These are phyloP conservation scores for Tilletiaria anomala DNA, from an alignment of 1,284 basidiomycete species.

Conservation along the genomic window DNA sequence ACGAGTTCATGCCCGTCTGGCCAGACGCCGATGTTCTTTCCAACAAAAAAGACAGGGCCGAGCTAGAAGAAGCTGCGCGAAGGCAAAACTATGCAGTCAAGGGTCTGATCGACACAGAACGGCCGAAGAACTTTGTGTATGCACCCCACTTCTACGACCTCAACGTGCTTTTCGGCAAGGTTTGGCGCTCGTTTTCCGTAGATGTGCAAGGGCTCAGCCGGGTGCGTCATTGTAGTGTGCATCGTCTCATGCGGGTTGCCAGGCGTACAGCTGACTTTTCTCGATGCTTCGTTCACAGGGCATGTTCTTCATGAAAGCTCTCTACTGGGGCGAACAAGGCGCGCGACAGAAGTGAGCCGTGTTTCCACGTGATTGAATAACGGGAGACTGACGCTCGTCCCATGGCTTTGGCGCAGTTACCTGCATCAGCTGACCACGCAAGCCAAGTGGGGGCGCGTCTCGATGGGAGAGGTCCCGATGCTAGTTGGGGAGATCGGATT, in stretches of 20 bases:
- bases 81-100: conserved; percentile 12
- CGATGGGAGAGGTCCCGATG: conserved; percentile 24
- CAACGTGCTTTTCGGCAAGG: conserved; percentile 34
- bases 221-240: neutral
- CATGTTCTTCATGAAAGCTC: conserved; percentile 20
- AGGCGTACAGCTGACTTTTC: neutral
- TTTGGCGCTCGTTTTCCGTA: conserved; percentile 22
- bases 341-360: neutral
- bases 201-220: conserved; percentile 34
- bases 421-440: conserved; percentile 15
- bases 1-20: conserved; percentile 37
- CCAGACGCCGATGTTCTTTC: neutral
- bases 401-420: conserved; percentile 6
- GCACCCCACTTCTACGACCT: conserved; percentile 39
- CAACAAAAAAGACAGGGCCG: neutral
- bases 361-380: conserved; percentile 1
- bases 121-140: conserved; percentile 21
- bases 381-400: no score
- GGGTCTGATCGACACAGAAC: conserved; percentile 13
- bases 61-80: conserved; percentile 9
- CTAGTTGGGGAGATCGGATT: conserved; percentile 34
- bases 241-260: neutral
- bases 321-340: conserved; percentile 28
- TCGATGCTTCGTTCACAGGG: conserved; percentile 6
- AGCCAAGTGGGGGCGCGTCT: conserved; percentile 8